Evolutionary conservation across 2,329 filamentous ascomycete genomes (phyloP), one percentile per base, ranked within the genome.

Genomic region (Escovopsis sp.): DNA sequence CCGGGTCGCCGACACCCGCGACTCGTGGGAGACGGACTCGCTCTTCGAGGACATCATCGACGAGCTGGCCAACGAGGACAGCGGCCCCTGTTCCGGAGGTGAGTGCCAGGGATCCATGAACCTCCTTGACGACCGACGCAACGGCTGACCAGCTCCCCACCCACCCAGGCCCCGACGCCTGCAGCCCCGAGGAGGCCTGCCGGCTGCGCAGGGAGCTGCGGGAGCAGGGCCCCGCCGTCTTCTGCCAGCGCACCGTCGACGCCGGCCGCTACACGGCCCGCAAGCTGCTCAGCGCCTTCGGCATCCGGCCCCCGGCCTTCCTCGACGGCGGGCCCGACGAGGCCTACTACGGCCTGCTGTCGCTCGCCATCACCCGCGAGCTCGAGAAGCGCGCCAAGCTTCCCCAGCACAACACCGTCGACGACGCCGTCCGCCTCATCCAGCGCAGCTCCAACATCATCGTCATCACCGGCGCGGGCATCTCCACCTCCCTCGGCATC

Each of bases 401-500:
- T 40, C 59, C 69, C 19, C 69, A 80, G 47, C 88, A 85, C 70
- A 94, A 94, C 65, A 80, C 81, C 1, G 71, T 96, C 41, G 83
- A 93, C 49, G 87, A 98, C 62, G 91, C 85, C 4, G 87, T 91
- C 8, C 64, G 70, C 12, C 68, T 98, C 40, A 72, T 98, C 36
- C 70, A 76, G 51, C 73, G 74, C 45, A 77, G 80, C 44, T 75
- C 75, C 51, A 94, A 94, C 60, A 88, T 98, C 59, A 77, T 98
- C 55, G 83, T 96, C 49, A 75, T 98, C 51, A 96, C 91, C 1
- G 91, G 91, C 41, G 91, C 91, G 15, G 91, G 91, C 51, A 96
- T 98, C 51, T 95, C 88, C 26, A 98, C 91, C 1, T 94, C 86
- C 41, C 77, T 98, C 18, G 91, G 91, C 47, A 96, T 98, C 46